Conservation (phyloP, 305 asterid genomes). For the Fraxinus floribunda region DNA sequence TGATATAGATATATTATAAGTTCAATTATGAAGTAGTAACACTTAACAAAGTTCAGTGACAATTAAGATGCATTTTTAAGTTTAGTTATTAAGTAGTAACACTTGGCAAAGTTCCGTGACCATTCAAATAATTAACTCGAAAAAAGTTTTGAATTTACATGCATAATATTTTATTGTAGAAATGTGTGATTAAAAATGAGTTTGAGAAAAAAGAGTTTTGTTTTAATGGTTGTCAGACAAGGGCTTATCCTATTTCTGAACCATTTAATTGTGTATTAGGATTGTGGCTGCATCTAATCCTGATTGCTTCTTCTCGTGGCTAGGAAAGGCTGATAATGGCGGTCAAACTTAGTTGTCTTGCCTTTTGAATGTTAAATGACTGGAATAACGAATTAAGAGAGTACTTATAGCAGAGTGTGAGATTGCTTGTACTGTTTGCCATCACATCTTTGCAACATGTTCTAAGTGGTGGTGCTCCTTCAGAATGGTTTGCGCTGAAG, state of each 20-base stretch:
- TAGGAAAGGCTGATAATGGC: not conserved
- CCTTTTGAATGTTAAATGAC: not conserved
- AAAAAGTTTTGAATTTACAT: no score
- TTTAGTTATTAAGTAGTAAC: not conserved
- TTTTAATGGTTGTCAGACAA: not conserved
- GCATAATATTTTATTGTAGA: not conserved
- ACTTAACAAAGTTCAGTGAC: not conserved
- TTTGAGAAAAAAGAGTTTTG: not conserved
- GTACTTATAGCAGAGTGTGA: not conserved
- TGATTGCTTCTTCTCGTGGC: not conserved
- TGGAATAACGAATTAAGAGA: not conserved
- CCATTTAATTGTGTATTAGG: not conserved
- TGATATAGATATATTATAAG: not conserved
- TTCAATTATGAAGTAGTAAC: not conserved
- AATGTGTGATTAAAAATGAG: not conserved
- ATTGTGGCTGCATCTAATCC: not conserved
- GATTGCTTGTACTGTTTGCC: not conserved
- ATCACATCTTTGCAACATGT: not conserved
- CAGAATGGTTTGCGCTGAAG: not conserved
- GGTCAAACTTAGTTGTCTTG: not conserved
- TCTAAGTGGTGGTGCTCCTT: not conserved
- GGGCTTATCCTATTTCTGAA: not conserved
- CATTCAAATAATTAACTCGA: not conserved
- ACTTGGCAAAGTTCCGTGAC: not conserved
- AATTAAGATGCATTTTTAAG: not conserved